phyloP scores from a whole-genome alignment of 257 asterid genomes.

The Schizonepeta tenuifolia region DNA sequence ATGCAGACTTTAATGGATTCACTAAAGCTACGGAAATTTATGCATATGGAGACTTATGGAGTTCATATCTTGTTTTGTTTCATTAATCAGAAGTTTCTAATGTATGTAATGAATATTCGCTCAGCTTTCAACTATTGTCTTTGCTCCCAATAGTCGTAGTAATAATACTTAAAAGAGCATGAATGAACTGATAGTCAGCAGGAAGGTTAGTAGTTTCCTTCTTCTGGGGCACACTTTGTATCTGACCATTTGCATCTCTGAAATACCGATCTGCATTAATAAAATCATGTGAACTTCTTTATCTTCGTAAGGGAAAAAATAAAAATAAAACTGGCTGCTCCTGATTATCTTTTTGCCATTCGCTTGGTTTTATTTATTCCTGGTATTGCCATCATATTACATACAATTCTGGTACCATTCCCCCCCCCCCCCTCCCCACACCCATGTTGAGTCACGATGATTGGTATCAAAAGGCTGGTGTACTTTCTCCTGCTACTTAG shows the following conservation, averaged over 20 bases:
- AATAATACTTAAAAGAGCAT: constrained; percentile 11
- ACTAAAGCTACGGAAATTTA: constrained; percentile 21
- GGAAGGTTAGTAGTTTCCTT: constrained; percentile 16
- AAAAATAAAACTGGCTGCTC: constrained; percentile 11
- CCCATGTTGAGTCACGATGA: constrained; percentile 11
- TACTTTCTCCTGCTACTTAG: background rate
- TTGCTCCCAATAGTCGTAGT: background rate
- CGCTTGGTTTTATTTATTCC: background rate
- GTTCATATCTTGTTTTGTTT: background rate
- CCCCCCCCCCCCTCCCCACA: too few species aligned
- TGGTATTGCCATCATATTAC: constrained; percentile 19
- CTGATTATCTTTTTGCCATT: background rate
- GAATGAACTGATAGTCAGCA: constrained; percentile 16
- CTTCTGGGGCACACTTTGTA: constrained; percentile 6
- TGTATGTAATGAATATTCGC: background rate
- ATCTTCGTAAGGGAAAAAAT: background rate
- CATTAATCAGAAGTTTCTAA: constrained; percentile 1
- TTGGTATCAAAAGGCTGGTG: constrained; percentile 12
- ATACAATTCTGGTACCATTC: background rate
- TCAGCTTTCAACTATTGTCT: constrained; percentile 12
- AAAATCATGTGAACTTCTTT: too few species aligned
- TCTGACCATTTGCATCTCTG: constrained; percentile 9
- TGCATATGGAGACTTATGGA: background rate
- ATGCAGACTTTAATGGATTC: background rate
- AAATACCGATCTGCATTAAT: constrained; percentile 15